Conservation (phyloP, 306 rosid genomes). For the Pyrus betulifolia region DNA sequence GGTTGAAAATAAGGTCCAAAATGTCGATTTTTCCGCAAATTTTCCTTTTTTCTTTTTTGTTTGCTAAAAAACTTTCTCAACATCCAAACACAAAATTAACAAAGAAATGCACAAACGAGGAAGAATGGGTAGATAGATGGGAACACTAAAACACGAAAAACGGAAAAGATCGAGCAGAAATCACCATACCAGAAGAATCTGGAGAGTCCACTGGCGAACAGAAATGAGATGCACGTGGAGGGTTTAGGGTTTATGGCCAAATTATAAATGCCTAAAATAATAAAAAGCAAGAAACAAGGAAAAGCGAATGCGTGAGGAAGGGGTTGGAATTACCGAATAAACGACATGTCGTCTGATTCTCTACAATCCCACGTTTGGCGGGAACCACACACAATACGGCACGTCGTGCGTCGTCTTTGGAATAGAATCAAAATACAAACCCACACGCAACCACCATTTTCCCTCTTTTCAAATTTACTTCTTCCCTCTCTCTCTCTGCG, state of each 20-base stretch:
- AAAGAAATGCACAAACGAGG: neutral
- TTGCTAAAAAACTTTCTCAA: neutral
- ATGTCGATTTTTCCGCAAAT: neutral
- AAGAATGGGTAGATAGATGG: neutral
- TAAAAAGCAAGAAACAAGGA: neutral
- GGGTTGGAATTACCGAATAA: neutral
- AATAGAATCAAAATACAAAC: neutral
- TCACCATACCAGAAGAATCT: neutral
- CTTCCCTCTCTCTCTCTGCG: neutral
- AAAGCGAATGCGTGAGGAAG: neutral
- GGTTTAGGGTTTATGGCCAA: slow-evolving; percentile 4
- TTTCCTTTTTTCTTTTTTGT: neutral
- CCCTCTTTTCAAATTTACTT: neutral
- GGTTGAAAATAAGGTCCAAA: neutral
- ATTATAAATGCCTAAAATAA: neutral
- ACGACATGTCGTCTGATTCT: neutral
- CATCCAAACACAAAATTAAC: neutral
- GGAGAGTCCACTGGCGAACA: neutral
- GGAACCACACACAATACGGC: neutral
- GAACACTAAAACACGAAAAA: neutral
- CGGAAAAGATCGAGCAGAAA: neutral
- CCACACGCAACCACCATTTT: neutral
- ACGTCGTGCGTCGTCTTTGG: neutral
- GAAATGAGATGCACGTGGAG: neutral
- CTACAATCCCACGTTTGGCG: neutral